These are phyloP conservation scores for Venturia aucupariae DNA, from an alignment of 2,329 filamentous ascomycete species.

Conservation along the genomic window DNA sequence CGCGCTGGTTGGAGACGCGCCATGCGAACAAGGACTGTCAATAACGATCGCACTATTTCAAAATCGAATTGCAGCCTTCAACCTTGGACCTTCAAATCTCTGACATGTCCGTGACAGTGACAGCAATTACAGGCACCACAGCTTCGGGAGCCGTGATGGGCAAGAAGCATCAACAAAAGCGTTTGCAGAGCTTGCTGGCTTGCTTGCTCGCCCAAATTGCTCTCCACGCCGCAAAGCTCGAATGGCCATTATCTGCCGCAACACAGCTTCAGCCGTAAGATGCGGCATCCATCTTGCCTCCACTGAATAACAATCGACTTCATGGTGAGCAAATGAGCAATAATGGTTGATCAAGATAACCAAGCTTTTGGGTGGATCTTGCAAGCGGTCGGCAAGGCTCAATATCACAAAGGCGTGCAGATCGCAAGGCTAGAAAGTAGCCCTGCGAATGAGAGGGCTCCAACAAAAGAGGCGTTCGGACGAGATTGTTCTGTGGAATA, in stretches of 20 bases:
- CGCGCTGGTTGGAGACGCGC: too few species aligned
- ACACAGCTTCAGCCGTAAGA: background rate
- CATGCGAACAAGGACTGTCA: background rate
- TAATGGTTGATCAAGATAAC: background rate
- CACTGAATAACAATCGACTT: background rate
- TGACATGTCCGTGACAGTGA: conserved; percentile 3
- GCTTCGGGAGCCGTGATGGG: background rate
- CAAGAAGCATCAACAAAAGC: background rate
- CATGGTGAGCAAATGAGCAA: background rate
- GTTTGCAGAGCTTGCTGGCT: background rate
- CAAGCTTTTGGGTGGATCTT: background rate
- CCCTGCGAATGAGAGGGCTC: background rate
- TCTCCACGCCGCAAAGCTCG: background rate
- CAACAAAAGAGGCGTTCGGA: background rate
- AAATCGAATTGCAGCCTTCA: background rate
- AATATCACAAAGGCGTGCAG: background rate
- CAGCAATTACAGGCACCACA: background rate
- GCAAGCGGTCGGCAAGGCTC: background rate
- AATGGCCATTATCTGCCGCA: background rate
- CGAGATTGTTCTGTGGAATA: background rate
- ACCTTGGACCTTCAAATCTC: background rate
- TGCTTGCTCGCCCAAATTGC: background rate
- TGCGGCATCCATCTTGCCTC: too few species aligned
- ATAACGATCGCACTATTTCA: background rate
- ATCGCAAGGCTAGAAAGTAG: background rate